Base-by-base conservation (phyloP, 108 stramenopile genomes). In the Pseudonitzschia delicatissima region DNA sequence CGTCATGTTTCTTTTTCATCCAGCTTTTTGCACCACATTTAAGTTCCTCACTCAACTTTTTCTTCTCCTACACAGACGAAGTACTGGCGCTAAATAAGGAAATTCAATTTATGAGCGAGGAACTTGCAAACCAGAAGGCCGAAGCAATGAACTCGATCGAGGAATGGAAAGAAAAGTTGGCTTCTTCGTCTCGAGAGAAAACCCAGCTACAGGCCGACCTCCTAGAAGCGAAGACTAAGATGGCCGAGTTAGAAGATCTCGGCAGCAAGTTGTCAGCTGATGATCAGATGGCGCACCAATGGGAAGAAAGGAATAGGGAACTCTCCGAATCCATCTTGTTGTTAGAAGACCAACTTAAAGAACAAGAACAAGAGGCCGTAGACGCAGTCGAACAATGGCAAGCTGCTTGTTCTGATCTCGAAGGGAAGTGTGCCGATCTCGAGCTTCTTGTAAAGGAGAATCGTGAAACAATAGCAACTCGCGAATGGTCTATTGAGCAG, bases 321-420 rank as follows among this genome's bases (percentile, higher is more conserved):
- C 68, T 76, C 1, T 21, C 33, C 15, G 68, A 69, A 25, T 39
- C 67, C 45, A 52, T 69, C 23, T 18, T 45, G 8, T 55, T 48
- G 45, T 34, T 88, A 53, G 78, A 86, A 58, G 34, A 69, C 8
- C 74, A 84, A 55, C 45, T 87, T 25, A 48, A 67, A 48, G 74
- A 77, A 26, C 83, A 83, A 66, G 75, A 83, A 48, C 62, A 75
- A 13, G 89, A 86, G 58, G 84, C 86, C 13, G 44, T 71, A n/a
- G 73, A 76, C 18, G 84, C 77, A 0, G 86, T 91, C 53, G 70
- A 68, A 9, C 63, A 75, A 59, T 87, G 84, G 86, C 77, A 85
- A 57, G 57, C 26, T 29, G 33, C 45, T 36, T 71, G 28, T 27
- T 57, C 61, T 18, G 76, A 77, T 21, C 33, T 69, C 3, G 76